Evolutionary conservation across 2,329 filamentous ascomycete species (phyloP).

Genomic region (Phialocephala sp.): DNA sequence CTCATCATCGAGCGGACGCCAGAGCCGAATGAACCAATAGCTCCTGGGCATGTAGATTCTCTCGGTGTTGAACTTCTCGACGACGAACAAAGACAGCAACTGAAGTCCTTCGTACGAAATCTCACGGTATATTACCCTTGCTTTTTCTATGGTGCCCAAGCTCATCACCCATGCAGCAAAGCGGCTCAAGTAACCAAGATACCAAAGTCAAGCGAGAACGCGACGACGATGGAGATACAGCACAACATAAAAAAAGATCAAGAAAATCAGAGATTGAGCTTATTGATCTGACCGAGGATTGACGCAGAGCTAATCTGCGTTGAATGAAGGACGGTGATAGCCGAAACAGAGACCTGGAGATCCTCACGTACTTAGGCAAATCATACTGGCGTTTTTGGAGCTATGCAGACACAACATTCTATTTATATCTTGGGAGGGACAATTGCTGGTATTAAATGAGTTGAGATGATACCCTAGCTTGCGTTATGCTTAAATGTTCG

Average conservation of each 20-base stretch:
- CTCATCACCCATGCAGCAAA: neutral
- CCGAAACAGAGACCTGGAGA: too few relatives aligned
- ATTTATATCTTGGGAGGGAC: too few relatives aligned
- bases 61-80: neutral
- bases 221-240: neutral
- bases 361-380: too few relatives aligned
- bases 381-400: too few relatives aligned
- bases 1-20: constrained; percentile 34
- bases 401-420: too few relatives aligned
- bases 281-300: constrained; percentile 11
- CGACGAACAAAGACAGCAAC: neutral
- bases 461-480: too few relatives aligned
- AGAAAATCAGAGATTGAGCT: neutral
- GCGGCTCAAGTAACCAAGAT: neutral
- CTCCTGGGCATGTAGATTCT: neutral
- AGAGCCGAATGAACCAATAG: constrained; percentile 13
- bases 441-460: too few relatives aligned
- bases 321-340: too few relatives aligned
- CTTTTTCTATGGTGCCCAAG: neutral
- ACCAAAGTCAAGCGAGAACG: neutral
- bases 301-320: neutral
- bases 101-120: neutral
- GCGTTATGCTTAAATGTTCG: too few relatives aligned
- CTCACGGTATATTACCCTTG: neutral
- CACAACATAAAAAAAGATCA: neutral